Evolutionary conservation across 441 rosid genomes (phyloP).

Genomic region (Pelargonium myrrhifolium): DNA sequence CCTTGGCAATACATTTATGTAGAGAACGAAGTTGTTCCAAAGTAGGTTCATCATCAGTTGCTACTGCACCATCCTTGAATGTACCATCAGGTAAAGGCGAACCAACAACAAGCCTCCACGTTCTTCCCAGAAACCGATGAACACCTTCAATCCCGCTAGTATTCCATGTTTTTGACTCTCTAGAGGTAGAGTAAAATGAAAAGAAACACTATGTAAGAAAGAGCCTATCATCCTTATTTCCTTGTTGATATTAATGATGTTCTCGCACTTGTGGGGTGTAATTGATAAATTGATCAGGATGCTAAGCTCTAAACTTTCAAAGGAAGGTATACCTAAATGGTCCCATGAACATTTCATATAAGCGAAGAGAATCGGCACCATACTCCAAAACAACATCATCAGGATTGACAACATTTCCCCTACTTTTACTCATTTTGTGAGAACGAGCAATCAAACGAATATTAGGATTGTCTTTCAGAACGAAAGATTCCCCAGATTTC

Average conservation of each 20-base stretch:
- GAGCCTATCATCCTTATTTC: conserved; percentile 2
- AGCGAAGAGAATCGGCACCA: conserved; percentile 92
- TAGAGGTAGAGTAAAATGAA: conserved; percentile 28
- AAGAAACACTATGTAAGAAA: conserved; percentile 2
- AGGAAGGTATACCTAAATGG: conserved; percentile 59
- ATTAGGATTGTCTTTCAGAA: conserved; percentile 54
- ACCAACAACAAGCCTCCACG: conserved; percentile 86
- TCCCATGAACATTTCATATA: conserved; percentile 99
- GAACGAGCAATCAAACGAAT: conserved; percentile 65
- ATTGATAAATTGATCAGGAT: background rate
- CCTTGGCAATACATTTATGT: conserved; percentile 92
- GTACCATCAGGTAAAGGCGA: conserved; percentile 50
- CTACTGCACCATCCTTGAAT: conserved; percentile 56
- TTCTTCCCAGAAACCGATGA: conserved; percentile 78
- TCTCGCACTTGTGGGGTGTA: background rate
- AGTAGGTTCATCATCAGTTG: conserved; percentile 57
- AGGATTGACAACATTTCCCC: conserved; percentile 96
- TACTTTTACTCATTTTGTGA: conserved; percentile 96
- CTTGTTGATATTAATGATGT: background rate
- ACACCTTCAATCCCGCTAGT: conserved; percentile 96
- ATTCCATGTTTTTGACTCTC: conserved; percentile 95
- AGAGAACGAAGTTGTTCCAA: conserved; percentile 62
- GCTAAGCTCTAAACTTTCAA: background rate
- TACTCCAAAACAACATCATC: conserved; percentile 80
- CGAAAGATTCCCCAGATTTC: conserved; percentile 72